Evolutionary conservation across 352 stramenopile genomes (phyloP), one percentile per base, ranked within the genome.

Genomic region (Pythium monospermum): DNA sequence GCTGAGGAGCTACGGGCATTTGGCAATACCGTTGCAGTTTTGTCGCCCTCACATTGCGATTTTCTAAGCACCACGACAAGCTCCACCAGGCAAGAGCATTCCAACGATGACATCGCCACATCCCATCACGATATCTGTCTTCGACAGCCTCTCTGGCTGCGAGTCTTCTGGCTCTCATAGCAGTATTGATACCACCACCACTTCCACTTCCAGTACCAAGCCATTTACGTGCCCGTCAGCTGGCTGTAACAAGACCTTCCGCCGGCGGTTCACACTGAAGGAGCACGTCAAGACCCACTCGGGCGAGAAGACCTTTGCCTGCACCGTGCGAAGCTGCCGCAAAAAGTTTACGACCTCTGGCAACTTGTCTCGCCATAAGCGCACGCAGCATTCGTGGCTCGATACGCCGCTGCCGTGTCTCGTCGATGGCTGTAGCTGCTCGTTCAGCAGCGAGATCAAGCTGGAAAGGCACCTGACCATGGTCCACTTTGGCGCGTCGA

Each of bases 211-310:
- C 23, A 8, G 18, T 6, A 5, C n/a, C 16, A 5, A 30, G 15
- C 42, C 37, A 21, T 44, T 25, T 22, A 13, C n/a, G 27, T 55
- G 48, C 28, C 21, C 36, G 2, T 19, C 33, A n/a, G 15, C 48
- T 4, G 18, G 26, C 3, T 55, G 48, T 28, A 13, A n/a, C 25
- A 45, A 45, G 25, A 38, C 23, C 2, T 55, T 55, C 27, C 26
- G 27, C 2, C 48, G 48, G 0, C 38, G 30, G 45, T 87, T 83
- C 53, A 85, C 77, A 25, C 57, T 85, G 39, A 80, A 78, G 39
- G 76, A 87, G 40, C 80, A 91, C 59, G 67, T 84, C 47, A 87
- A 87, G 69, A 87, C 76, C 28, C 80, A 91, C 65, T 89, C 77
- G 46, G 80, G 80, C 18, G 77, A 87, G 60, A 78, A 87, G 52